Base-by-base conservation (phyloP, 2,329 filamentous ascomycete genomes). In the Didymosphaeria variabile region DNA sequence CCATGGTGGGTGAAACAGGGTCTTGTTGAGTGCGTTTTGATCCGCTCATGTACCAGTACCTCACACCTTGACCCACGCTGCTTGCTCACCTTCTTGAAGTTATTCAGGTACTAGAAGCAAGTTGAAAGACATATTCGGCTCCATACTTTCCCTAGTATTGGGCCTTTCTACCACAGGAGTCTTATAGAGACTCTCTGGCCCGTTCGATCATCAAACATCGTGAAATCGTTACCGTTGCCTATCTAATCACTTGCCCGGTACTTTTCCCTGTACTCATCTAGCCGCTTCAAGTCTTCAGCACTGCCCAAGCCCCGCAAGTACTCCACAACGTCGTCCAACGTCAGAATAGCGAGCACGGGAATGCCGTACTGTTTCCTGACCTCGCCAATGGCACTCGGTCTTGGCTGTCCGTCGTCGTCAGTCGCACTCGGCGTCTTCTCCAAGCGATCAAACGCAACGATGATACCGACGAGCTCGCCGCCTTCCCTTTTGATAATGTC, bases 401-500 rank as follows among this genome's bases (percentile, higher is more conserved):
- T 87, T 31, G 87, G 86, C 79, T 87, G 87, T 49, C 85, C 86
- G 70, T 92, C 90, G 65, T 92, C 91, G 23, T 80, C 81, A 45
- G 68, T 77, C 70, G 79, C 73, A 77, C 82, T 80, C 65, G 89
- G 90, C 60, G 93, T 86, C 82, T 91, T 94, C 85, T 96, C 92
- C 84, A 90, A 90, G 61, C 94, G 87, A 80, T 97, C 93, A 67
- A 97, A 85, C 3, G 94, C 91, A 34, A 99, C 91, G 21, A 97
- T 87, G 59, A 98, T 94, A 32, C 93, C 94, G 3, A 91, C 91
- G 23, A 98, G 88, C 54, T 86, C 87, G 1, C 94, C 95, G 2
- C 94, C 95, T 77, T 97, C 91, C 70, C 88, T 88, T 71, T 88
- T 86, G 76, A 98, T 97, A 79, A 97, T 95, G 57, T 88, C 88